Conservation (phyloP, 352 stramenopile genomes). For the Pilasporangium apinafurcum region DNA sequence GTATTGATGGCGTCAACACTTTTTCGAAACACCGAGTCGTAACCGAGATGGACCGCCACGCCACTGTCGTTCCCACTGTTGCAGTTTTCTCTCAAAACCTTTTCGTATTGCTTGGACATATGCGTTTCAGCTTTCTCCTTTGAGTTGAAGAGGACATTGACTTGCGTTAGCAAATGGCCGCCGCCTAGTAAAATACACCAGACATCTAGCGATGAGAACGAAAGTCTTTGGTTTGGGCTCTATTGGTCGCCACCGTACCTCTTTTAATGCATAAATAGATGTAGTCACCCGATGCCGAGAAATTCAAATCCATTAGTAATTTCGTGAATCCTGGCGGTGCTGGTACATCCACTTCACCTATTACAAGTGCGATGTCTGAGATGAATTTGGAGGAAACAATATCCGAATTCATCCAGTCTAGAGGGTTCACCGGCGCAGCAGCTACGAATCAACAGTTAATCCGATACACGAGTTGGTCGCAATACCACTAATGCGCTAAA, state of each 20-base stretch:
- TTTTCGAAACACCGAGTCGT: constrained; percentile 8
- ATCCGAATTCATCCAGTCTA: constrained; percentile 34
- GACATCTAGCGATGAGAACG: background rate
- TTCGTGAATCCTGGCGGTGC: constrained; percentile 47
- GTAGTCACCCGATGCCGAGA: constrained; percentile 53
- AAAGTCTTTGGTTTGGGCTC: background rate
- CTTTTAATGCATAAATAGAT: constrained; percentile 68
- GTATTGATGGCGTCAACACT: constrained; percentile 19
- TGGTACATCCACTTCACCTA: constrained; percentile 42
- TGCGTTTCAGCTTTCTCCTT: background rate
- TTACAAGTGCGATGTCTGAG: constrained; percentile 51
- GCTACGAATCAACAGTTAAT: constrained; percentile 11
- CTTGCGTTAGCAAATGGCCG: constrained; percentile 24
- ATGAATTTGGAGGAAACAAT: constrained; percentile 40
- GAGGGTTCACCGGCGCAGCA: constrained; percentile 27
- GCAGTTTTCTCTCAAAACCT: constrained; percentile 12
- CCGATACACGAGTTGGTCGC: constrained; percentile 1
- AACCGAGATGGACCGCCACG: constrained; percentile 21
- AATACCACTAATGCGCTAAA: background rate
- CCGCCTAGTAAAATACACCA: constrained; percentile 2
- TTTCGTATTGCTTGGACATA: background rate
- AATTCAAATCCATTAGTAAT: constrained; percentile 53
- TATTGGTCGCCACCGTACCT: constrained; percentile 13
- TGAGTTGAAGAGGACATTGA: constrained; percentile 12
- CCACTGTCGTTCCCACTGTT: constrained; percentile 21